Evolutionary conservation across 305 asterid species (phyloP), one percentile per base, ranked within the genome.

Genomic region (Fraxinus platypoda): DNA sequence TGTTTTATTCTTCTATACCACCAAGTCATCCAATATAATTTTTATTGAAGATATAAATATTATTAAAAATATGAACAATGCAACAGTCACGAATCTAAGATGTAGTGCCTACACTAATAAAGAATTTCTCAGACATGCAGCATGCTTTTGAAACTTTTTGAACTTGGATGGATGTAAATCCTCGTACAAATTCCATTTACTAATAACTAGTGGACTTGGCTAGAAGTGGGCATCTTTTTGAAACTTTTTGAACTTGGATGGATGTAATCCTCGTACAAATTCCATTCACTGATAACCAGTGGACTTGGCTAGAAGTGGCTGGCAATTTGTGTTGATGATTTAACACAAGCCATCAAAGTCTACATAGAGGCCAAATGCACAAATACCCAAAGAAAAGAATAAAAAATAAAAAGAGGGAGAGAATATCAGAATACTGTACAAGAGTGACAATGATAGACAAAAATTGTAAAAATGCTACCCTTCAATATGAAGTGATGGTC

Each of bases 121-220:
- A 52, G 64, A 52, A 52, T 52, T 52, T 43, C 62, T n/a, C 64
- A 52, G 25, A 3, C 64, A 52, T n/a, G 9, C 2, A 1, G 64
- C 64, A 52, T 52, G 9, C 5, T n/a, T 52, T 52, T 52, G 57
- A 46, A 46, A 52, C 64, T 52, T n/a, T 52, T 17, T n/a, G 64
- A 52, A 52, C 77, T 76, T 77, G 62, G 81, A 75, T 64, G 57
- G 33, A 46, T 66, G 68, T 75, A 66, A 31, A 71, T 17, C 43
- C 80, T 76, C 57, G 8, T 6, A 26, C 2, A 74, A 74, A 35
- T 3, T 52, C 35, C 59, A 74, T 8, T 52, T 15, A 52, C 62
- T 2, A 12, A 38, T 23, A 3, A 54, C 64, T 25, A 54, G 43
- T 70, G 49, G 81, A 52, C 46, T 38, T 62, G 54, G n/a, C 23